These are phyloP conservation scores for Zalaria obscura DNA, from an alignment of 2,329 filamentous ascomycete species.

Conservation along the genomic window DNA sequence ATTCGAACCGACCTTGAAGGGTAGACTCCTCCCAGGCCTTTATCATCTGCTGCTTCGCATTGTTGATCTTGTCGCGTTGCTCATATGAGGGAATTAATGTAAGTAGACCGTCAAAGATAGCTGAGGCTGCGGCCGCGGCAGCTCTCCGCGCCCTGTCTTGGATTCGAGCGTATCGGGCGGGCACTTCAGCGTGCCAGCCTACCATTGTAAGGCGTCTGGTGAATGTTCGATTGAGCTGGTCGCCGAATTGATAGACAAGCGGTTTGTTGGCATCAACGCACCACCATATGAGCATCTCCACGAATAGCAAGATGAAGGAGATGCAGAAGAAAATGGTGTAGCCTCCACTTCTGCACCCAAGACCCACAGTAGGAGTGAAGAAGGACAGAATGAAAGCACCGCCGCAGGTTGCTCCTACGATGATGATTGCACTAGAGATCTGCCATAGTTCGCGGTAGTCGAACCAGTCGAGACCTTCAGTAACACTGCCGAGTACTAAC, in stretches of 20 bases:
- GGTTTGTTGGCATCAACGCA: conserved; percentile 9
- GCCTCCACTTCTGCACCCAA: conserved; percentile 25
- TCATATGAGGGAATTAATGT: not conserved
- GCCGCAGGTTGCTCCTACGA: conserved; percentile 21
- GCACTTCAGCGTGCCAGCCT: too few relatives aligned
- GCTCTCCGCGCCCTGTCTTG: not conserved
- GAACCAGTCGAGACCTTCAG: conserved; percentile 23
- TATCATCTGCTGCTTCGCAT: not conserved
- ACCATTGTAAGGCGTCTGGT: not conserved
- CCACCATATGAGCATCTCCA: conserved; percentile 25
- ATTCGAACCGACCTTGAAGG: conserved; percentile 7
- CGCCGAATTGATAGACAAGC: not conserved
- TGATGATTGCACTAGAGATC: conserved; percentile 20
- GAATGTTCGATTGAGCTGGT: not conserved
- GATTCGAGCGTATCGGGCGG: not conserved
- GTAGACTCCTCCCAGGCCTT: not conserved
- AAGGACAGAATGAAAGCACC: conserved; percentile 28
- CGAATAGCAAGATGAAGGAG: conserved; percentile 18
- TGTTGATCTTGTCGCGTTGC: too few relatives aligned
- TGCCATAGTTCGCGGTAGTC: conserved; percentile 31
- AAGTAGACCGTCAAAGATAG: not conserved
- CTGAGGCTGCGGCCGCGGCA: too few relatives aligned
- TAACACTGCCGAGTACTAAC: conserved; percentile 20
- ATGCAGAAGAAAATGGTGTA: conserved; percentile 27
- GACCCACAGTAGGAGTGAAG: conserved; percentile 31